phyloP scores from a whole-genome alignment of 495 filamentous ascomycete genomes.

The Neurospora discreta region DNA sequence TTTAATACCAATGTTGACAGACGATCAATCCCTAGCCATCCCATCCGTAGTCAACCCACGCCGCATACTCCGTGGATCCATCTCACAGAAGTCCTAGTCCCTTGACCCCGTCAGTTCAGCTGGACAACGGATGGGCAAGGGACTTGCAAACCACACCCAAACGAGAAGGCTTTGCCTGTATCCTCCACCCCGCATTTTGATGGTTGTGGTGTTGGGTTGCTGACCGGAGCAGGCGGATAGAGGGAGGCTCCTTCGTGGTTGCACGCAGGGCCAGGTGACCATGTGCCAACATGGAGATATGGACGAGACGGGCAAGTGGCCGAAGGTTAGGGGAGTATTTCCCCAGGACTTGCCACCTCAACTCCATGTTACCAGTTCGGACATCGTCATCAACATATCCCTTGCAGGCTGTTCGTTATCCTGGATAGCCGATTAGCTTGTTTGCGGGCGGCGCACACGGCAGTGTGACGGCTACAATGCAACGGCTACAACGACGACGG shows the following conservation, averaged over 20 bases:
- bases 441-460: background rate
- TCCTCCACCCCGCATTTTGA: background rate
- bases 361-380: background rate
- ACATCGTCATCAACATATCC: background rate
- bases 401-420: background rate
- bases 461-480: background rate
- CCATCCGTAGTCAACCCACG: background rate
- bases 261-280: constrained; percentile 11
- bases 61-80: background rate
- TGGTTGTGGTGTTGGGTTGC: background rate
- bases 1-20: background rate
- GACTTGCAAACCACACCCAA: background rate
- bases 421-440: background rate
- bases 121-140: background rate
- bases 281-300: constrained; percentile 11
- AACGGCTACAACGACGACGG: background rate
- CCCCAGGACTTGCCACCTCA: background rate
- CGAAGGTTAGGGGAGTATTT: constrained; percentile 3
- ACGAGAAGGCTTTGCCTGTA: background rate
- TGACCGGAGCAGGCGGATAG: background rate
- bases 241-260: background rate
- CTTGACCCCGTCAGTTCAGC: background rate
- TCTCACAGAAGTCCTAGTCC: background rate
- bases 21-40: background rate
- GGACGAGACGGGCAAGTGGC: constrained; percentile 15